Percentiles rank a stretch among this genome's conserved stretches.
These are phyloP conservation scores for Curvularia hawaiiensis DNA, from an alignment of 2,329 filamentous ascomycete species.

Conservation along the genomic window DNA sequence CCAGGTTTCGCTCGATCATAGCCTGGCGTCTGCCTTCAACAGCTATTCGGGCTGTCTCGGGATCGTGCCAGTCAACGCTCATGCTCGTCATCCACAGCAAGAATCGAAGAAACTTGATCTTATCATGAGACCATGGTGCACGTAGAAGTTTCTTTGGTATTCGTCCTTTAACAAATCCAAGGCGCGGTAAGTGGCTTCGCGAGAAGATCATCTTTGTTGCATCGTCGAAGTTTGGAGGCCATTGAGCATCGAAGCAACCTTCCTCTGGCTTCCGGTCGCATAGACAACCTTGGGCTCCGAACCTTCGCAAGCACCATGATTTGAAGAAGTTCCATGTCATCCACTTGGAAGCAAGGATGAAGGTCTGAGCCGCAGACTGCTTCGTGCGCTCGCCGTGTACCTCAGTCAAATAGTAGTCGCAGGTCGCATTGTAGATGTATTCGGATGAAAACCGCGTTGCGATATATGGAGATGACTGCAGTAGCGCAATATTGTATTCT, in stretches of 20 bases:
- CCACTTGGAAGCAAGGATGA: conserved; percentile 37
- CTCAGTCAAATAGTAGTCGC: conserved; percentile 30
- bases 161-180: conserved; percentile 37
- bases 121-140: conserved; percentile 36
- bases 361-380: conserved; percentile 29
- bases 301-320: conserved; percentile 26
- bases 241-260: conserved; percentile 38
- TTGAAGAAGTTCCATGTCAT: conserved; percentile 45
- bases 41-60: conserved; percentile 13
- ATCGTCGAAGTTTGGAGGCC: conserved; percentile 39
- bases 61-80: conserved; percentile 40
- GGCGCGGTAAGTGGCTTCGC: conserved; percentile 31
- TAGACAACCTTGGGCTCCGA: conserved; percentile 31
- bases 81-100: conserved; percentile 39
- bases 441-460: conserved; percentile 37
- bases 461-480: conserved; percentile 47
- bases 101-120: conserved; percentile 39
- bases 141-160: conserved; percentile 37
- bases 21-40: conserved; percentile 32
- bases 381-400: conserved; percentile 14
- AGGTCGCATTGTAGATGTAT: conserved; percentile 31
- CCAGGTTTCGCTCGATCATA: conserved; percentile 34
- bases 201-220: conserved; percentile 37
- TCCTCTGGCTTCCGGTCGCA: conserved; percentile 24
- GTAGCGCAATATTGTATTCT: conserved; percentile 50